Conservation (phyloP, 768 basidiomycete genomes). For the Mycena kentingensis region DNA sequence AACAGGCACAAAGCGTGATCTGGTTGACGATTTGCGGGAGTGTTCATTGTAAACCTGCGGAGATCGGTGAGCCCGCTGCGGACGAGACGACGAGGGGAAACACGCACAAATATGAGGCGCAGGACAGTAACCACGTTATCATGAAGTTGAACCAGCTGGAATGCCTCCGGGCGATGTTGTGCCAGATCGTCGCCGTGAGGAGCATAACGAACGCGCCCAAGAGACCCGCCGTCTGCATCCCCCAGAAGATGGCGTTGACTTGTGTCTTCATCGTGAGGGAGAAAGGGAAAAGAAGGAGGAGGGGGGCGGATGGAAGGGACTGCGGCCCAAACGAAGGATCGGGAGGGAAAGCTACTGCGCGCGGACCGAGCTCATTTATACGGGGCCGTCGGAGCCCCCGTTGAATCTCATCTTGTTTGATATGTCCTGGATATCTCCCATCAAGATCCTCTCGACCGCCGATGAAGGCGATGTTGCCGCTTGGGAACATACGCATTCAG, state of each 20-base stretch:
- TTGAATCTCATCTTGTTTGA: too few species aligned
- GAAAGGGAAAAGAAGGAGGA: too few species aligned
- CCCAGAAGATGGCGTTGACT: conserved; percentile 21
- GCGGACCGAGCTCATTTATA: too few species aligned
- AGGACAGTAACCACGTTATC: conserved; percentile 26
- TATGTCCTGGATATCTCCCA: too few species aligned
- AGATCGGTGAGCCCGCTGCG: neutral
- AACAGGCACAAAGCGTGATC: conserved; percentile 20
- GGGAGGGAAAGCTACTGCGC: too few species aligned
- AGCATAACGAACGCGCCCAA: conserved; percentile 21
- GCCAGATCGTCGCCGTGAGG: conserved; percentile 19
- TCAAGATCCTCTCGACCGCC: too few species aligned
- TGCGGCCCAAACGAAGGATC: too few species aligned
- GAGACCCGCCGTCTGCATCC: conserved; percentile 20
- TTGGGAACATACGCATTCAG: too few species aligned
- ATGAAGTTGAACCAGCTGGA: conserved; percentile 28
- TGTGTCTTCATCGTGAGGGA: too few species aligned
- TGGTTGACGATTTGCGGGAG: conserved; percentile 10
- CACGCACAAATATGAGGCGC: conserved; percentile 23
- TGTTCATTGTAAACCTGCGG: conserved; percentile 18
- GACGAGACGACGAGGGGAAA: neutral
- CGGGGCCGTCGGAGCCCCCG: too few species aligned
- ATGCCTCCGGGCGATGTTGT: conserved; percentile 17
- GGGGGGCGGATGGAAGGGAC: too few species aligned
- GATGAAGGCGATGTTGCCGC: too few species aligned